These are phyloP conservation scores for Fusarium veterinarium DNA, from an alignment of 2,329 filamentous ascomycete genomes.

Conservation along the genomic window DNA sequence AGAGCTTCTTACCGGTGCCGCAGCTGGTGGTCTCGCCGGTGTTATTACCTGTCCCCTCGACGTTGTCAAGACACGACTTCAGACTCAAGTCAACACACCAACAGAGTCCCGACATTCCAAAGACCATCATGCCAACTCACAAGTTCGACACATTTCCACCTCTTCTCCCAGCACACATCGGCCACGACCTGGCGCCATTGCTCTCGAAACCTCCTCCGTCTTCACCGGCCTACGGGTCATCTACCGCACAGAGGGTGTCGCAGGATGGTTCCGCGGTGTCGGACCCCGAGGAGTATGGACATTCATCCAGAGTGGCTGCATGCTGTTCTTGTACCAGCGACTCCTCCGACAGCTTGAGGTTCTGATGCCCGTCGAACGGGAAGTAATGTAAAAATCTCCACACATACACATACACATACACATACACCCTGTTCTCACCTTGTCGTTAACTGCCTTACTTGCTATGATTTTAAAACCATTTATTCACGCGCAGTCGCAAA, in stretches of 20 bases:
- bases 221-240: slow-evolving; percentile 86
- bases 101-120: slow-evolving; percentile 45
- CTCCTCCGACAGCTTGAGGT: slow-evolving; percentile 80
- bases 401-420: slow-evolving; percentile 22
- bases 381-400: slow-evolving; percentile 43
- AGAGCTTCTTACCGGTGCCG: slow-evolving; percentile 89
- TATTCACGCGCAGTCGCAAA: slow-evolving; percentile 21
- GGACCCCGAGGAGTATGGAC: slow-evolving; percentile 96
- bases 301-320: slow-evolving; percentile 94
- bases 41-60: slow-evolving; percentile 96
- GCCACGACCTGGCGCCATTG: slow-evolving; percentile 79
- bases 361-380: slow-evolving; percentile 50
- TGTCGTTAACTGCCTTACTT: slow-evolving; percentile 32
- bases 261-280: slow-evolving; percentile 94
- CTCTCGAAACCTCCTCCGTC: slow-evolving; percentile 90
- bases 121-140: slow-evolving; percentile 54
- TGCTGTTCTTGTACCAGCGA: slow-evolving; percentile 95
- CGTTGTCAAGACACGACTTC: slow-evolving; percentile 95
- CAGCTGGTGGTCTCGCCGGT: slow-evolving; percentile 91
- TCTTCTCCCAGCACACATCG: slow-evolving; percentile 88
- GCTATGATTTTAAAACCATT: slow-evolving; percentile 25
- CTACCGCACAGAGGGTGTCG: slow-evolving; percentile 88
- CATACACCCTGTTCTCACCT: slow-evolving; percentile 24
- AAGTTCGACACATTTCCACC: slow-evolving; percentile 84
- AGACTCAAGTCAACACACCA: slow-evolving; percentile 79